A percentile compares a stretch with the other conserved stretches of the same genome.
These are phyloP conservation scores for Dionaea muscipula DNA, from an alignment of 179 eudicot species.

Conservation along the genomic window DNA sequence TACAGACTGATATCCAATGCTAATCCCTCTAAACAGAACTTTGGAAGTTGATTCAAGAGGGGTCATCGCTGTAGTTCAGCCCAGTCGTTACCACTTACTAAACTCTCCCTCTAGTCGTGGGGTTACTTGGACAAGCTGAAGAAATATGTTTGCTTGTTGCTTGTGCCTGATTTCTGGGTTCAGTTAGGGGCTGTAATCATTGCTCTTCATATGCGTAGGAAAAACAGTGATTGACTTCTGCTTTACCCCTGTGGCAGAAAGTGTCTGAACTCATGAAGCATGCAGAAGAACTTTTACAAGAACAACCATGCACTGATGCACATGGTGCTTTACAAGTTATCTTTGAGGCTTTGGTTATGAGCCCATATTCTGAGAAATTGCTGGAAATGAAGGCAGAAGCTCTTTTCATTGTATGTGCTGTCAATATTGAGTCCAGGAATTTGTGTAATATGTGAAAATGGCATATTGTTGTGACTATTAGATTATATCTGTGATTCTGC, in stretches of 20 bases:
- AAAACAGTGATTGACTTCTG: constrained; percentile 5
- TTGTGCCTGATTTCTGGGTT: not conserved
- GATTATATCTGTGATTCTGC: constrained; percentile 13
- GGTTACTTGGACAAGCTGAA: too few species aligned
- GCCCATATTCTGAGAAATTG: constrained; percentile 70
- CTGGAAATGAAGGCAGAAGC: constrained; percentile 79
- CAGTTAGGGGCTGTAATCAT: not conserved
- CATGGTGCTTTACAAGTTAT: constrained; percentile 40
- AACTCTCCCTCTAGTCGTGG: too few species aligned
- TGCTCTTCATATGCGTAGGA: not conserved
- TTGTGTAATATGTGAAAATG: not conserved
- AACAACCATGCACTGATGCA: constrained; percentile 33
- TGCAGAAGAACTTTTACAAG: constrained; percentile 47
- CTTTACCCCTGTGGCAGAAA: constrained; percentile 42
- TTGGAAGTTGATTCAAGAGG: too few species aligned
- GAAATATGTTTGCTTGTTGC: not conserved
- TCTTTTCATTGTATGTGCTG: constrained; percentile 51
- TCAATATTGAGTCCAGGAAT: not conserved
- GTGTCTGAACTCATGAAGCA: constrained; percentile 36
- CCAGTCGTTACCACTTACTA: too few species aligned
- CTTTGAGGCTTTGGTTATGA: constrained; percentile 44
- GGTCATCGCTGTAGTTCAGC: too few species aligned
- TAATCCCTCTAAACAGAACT: too few species aligned
- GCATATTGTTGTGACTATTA: constrained; percentile 3
- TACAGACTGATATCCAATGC: too few species aligned